These are phyloP conservation scores for Sugiyamaella sp. DNA, from an alignment of 1,139 yeast species.

Conservation along the genomic window DNA sequence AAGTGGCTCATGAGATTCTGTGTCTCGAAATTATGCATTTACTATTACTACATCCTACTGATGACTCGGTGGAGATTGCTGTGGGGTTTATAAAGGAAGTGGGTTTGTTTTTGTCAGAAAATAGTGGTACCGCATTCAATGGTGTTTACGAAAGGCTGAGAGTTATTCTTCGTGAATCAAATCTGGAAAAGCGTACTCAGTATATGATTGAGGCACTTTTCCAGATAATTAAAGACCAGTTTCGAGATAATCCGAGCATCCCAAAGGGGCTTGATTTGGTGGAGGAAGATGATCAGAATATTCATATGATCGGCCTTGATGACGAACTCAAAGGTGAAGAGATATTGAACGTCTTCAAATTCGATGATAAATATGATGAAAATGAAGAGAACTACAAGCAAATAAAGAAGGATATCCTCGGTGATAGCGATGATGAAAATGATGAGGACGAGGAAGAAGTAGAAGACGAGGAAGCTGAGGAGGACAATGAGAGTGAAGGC, in stretches of 20 bases:
- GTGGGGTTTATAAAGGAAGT: constrained; percentile 48
- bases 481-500: constrained; percentile 33
- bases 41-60: constrained; percentile 56
- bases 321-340: constrained; percentile 53
- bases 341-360: constrained; percentile 53
- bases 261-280: constrained; percentile 58
- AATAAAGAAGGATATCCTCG: constrained; percentile 51
- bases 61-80: constrained; percentile 55
- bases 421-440: constrained; percentile 40
- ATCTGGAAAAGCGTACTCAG: constrained; percentile 50
- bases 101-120: constrained; percentile 52
- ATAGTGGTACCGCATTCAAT: constrained; percentile 49
- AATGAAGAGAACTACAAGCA: constrained; percentile 51
- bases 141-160: constrained; percentile 66
- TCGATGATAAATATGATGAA: constrained; percentile 56
- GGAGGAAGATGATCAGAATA: constrained; percentile 62
- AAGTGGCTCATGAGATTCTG: constrained; percentile 65
- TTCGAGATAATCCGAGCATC: constrained; percentile 48
- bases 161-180: constrained; percentile 59
- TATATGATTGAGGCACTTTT: constrained; percentile 58
- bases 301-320: constrained; percentile 63
- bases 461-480: constrained; percentile 36
- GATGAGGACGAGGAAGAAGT: constrained; percentile 34
- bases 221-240: constrained; percentile 54
- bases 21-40: constrained; percentile 65